Percentiles rank a stretch among this genome's conserved stretches.
These are phyloP conservation scores for Fraxinus cuspidata DNA, from an alignment of 257 asterid genomes.

Conservation along the genomic window DNA sequence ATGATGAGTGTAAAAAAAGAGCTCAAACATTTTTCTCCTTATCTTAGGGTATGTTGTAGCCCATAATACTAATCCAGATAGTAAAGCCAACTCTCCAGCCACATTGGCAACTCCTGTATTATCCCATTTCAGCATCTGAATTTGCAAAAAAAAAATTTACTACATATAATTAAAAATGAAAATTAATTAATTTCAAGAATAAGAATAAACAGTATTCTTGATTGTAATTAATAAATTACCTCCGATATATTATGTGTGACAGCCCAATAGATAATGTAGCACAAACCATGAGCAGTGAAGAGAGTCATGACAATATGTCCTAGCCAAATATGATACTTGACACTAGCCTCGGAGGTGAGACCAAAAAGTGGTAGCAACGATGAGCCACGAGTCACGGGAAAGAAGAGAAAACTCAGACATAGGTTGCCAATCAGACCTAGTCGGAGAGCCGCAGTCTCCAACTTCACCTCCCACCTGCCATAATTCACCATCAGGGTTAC, in stretches of 20 bases:
- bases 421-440: conserved; percentile 76
- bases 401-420: conserved; percentile 63
- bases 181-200: neutral
- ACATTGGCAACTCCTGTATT: conserved; percentile 57
- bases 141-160: neutral
- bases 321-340: conserved; percentile 88
- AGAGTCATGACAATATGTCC: conserved; percentile 74
- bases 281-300: conserved; percentile 75
- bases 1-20: conserved; percentile 87
- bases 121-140: conserved; percentile 72
- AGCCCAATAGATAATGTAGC: conserved; percentile 61
- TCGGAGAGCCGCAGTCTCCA: conserved; percentile 51
- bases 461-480: conserved; percentile 74
- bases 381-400: conserved; percentile 89
- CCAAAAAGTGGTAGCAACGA: conserved; percentile 71
- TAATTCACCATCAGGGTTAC: neutral
- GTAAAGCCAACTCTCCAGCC: conserved; percentile 77
- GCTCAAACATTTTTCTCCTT: conserved; percentile 77
- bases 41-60: conserved; percentile 60
- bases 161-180: too few relatives aligned
- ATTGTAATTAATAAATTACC: conserved; percentile 35
- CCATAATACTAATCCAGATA: conserved; percentile 74
- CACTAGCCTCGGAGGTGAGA: conserved; percentile 78
- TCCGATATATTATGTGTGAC: conserved; percentile 43
- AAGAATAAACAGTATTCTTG: neutral